These are phyloP conservation scores for Aspergillus tubingensis DNA, from an alignment of 2,329 filamentous ascomycete species.

Conservation along the genomic window DNA sequence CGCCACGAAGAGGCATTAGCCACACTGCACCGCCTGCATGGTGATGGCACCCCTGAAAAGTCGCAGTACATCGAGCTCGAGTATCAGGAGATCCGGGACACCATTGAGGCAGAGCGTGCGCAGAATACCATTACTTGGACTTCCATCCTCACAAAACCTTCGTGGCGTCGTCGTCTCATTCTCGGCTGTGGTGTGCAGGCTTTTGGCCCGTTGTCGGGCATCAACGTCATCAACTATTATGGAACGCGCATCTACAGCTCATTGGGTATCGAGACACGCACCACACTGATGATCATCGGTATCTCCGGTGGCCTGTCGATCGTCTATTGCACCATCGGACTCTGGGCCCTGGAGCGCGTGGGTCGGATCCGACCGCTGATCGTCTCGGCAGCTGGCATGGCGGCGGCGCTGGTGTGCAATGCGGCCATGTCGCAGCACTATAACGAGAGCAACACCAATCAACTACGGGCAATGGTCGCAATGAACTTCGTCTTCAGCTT, in stretches of 20 bases:
- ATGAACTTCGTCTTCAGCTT: slow-evolving; percentile 50
- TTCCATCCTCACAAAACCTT: slow-evolving; percentile 45
- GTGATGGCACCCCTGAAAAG: slow-evolving; percentile 19
- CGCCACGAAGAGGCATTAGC: slow-evolving; percentile 25
- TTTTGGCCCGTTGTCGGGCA: slow-evolving; percentile 51
- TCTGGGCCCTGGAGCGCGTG: slow-evolving; percentile 48
- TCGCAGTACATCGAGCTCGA: slow-evolving; percentile 37
- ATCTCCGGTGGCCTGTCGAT: slow-evolving; percentile 53
- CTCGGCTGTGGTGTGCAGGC: slow-evolving; percentile 51
- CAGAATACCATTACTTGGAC: slow-evolving; percentile 36
- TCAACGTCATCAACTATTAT: slow-evolving; percentile 51
- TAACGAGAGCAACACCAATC: slow-evolving; percentile 35
- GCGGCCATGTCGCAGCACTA: slow-evolving; percentile 42
- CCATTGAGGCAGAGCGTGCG: slow-evolving; percentile 38
- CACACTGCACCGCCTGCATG: slow-evolving; percentile 21
- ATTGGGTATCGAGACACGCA: slow-evolving; percentile 47
- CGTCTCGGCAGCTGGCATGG: slow-evolving; percentile 44
- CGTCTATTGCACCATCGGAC: slow-evolving; percentile 48
- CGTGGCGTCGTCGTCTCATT: slow-evolving; percentile 49
- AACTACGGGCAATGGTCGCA: slow-evolving; percentile 46
- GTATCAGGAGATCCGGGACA: slow-evolving; percentile 43
- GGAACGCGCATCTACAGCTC: slow-evolving; percentile 46
- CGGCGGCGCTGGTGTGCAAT: slow-evolving; percentile 39
- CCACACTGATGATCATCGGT: slow-evolving; percentile 53
- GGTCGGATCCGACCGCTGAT: slow-evolving; percentile 52